phyloP scores from a whole-genome alignment of 768 basidiomycete species.

The Leccinum arenicola region DNA sequence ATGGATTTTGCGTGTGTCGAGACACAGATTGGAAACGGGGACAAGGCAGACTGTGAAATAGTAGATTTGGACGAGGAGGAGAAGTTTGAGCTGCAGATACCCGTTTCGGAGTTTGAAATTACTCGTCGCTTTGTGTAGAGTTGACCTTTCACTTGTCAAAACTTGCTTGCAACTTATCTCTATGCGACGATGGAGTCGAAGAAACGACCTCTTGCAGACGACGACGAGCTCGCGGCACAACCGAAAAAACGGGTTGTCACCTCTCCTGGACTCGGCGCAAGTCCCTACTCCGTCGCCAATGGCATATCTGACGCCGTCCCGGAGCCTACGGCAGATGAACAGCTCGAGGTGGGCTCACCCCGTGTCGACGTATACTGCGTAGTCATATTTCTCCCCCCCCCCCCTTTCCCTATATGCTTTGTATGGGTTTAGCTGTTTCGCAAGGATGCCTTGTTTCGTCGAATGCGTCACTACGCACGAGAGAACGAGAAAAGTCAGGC shows the following conservation, averaged over 20 bases:
- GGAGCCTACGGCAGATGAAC: slow-evolving; percentile 52
- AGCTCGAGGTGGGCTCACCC: slow-evolving; percentile 57
- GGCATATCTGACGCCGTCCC: slow-evolving; percentile 28
- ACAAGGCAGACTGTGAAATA: slow-evolving; percentile 82
- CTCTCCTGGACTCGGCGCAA: slow-evolving; percentile 42
- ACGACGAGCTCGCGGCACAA: slow-evolving; percentile 40
- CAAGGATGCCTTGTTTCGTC: slow-evolving; percentile 81
- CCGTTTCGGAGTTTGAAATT: slow-evolving; percentile 30
- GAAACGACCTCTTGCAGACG: slow-evolving; percentile 56
- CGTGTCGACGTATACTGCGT: slow-evolving; percentile 19
- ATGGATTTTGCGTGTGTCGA: slow-evolving; percentile 90
- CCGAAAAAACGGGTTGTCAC: slow-evolving; percentile 58
- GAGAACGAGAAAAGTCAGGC: slow-evolving; percentile 64
- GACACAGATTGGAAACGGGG: slow-evolving; percentile 85
- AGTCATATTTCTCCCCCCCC: slow-evolving; percentile 18
- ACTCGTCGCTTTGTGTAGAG: slow-evolving; percentile 12
- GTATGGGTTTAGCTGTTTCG: slow-evolving; percentile 59
- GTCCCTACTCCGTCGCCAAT: slow-evolving; percentile 45
- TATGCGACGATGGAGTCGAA: slow-evolving; percentile 49
- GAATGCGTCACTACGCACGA: slow-evolving; percentile 80
- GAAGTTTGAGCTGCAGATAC: neutral
- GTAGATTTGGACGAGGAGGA: slow-evolving; percentile 39
- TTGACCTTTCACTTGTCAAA: neutral
- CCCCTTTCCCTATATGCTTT: slow-evolving; percentile 3
- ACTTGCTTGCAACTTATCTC: slow-evolving; percentile 13